Conservation (phyloP, 2,329 filamentous ascomycete genomes). For the Raffaelea deltoideospora region DNA sequence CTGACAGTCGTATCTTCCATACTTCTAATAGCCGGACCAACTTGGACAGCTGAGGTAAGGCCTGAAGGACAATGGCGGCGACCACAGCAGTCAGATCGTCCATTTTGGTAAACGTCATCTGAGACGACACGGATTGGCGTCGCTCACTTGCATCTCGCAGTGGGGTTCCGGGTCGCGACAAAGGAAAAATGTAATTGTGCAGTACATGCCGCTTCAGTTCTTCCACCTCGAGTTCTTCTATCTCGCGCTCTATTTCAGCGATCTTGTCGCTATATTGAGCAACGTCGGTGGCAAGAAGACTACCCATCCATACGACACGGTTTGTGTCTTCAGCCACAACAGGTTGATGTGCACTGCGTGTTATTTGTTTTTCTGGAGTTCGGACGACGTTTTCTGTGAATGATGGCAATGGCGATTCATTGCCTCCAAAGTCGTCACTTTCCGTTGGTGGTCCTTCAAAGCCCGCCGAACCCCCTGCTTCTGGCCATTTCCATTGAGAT, state of each 20-base stretch:
- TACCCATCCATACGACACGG: conserved; percentile 45
- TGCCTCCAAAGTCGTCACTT: too few relatives aligned
- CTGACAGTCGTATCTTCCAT: conserved; percentile 64
- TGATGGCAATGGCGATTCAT: too few relatives aligned
- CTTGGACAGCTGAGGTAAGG: conserved; percentile 65
- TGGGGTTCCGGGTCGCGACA: conserved; percentile 35
- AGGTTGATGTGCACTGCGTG: not conserved
- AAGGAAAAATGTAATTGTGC: conserved; percentile 57
- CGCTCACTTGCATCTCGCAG: conserved; percentile 9
- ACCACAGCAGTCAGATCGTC: conserved; percentile 84
- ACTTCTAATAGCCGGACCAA: conserved; percentile 57
- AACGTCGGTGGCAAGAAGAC: conserved; percentile 50
- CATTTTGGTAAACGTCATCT: conserved; percentile 48
- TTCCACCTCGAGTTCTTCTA: conserved; percentile 61
- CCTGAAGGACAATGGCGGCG: conserved; percentile 81
- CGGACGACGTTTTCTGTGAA: too few relatives aligned
- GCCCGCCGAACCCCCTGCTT: conserved; percentile 29
- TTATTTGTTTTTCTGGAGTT: conserved; percentile 6
- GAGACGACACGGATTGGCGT: conserved; percentile 23
- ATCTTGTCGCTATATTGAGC: conserved; percentile 55
- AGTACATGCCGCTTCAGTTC: conserved; percentile 83
- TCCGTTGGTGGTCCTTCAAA: conserved; percentile 32
- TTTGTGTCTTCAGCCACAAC: conserved; percentile 5
- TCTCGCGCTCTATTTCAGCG: conserved; percentile 53
- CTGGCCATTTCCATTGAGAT: conserved; percentile 41